Percentiles rank a stretch among this genome's conserved stretches.
These are phyloP conservation scores for Fraxinus latifolia DNA, from an alignment of 305 asterid genomes.

Conservation along the genomic window DNA sequence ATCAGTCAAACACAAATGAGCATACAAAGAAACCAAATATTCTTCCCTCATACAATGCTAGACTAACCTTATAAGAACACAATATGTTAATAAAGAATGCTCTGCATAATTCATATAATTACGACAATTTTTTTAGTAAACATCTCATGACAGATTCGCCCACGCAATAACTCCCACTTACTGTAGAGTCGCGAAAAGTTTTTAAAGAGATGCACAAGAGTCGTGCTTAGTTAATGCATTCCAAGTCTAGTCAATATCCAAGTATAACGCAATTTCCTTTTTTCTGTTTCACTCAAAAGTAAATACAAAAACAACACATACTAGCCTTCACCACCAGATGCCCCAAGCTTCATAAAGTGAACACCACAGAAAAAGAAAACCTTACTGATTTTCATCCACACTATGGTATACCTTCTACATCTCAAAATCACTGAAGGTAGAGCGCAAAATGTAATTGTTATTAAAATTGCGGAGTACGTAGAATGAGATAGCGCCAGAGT, in stretches of 20 bases:
- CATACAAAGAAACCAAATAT: not conserved
- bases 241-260: not conserved
- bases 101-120: not conserved
- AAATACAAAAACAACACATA: not conserved
- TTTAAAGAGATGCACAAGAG: not conserved
- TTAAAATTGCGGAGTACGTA: not conserved
- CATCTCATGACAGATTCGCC: not conserved
- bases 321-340: not conserved
- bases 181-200: not conserved
- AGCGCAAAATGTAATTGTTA: not conserved
- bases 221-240: not conserved
- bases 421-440: not conserved
- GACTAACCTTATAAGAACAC: not conserved
- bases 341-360: not conserved
- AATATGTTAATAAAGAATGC: not conserved
- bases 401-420: not conserved
- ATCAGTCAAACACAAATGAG: not conserved
- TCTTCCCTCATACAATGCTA: not conserved
- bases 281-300: not conserved
- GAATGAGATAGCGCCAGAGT: not conserved
- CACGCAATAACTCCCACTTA: not conserved
- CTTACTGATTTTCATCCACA: not conserved
- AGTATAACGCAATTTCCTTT: not conserved
- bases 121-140: not conserved
- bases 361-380: not conserved